Percentiles rank a stretch among this genome's conserved stretches.
Evolutionary conservation across 179 eudicot genomes (phyloP).

Genomic region (Gypsophila paniculata): DNA sequence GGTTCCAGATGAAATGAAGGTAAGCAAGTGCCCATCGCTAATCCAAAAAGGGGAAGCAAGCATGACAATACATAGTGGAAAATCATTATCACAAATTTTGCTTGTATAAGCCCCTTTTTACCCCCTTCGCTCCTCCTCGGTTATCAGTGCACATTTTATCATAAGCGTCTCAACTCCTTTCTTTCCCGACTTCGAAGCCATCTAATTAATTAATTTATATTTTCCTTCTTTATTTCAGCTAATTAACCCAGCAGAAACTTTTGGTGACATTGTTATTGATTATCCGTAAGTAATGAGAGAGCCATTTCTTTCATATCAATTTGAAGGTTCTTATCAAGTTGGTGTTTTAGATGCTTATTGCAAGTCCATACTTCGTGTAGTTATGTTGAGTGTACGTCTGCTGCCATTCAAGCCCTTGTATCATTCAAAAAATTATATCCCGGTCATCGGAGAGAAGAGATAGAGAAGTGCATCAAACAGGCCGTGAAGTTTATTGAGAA

Average conservation of each 20-base stretch:
- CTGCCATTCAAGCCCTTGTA: slow-evolving; percentile 81
- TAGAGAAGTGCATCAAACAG: slow-evolving; percentile 56
- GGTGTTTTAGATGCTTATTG: slow-evolving; percentile 8
- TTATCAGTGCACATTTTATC: background rate
- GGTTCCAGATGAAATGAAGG: background rate
- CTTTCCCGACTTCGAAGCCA: background rate
- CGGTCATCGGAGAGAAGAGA: slow-evolving; percentile 79
- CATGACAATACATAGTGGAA: background rate
- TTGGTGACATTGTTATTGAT: slow-evolving; percentile 97
- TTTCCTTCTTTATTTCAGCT: slow-evolving; percentile 42
- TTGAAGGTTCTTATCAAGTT: background rate
- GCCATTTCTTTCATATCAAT: slow-evolving; percentile 1
- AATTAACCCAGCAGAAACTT: slow-evolving; percentile 93
- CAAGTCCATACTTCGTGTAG: slow-evolving; percentile 36
- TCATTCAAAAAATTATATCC: slow-evolving; percentile 70
- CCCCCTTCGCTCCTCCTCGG: background rate
- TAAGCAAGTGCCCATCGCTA: background rate
- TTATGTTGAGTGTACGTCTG: slow-evolving; percentile 97
- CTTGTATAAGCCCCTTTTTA: background rate
- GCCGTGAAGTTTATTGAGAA: slow-evolving; percentile 64
- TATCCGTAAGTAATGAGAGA: slow-evolving; percentile 73
- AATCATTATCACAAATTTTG: background rate
- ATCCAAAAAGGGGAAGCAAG: background rate
- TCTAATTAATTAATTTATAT: slow-evolving; percentile 13
- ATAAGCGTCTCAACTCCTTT: background rate